Conservation (phyloP, 2,329 filamentous ascomycete genomes). For the Phaeosphaeria sp. region DNA sequence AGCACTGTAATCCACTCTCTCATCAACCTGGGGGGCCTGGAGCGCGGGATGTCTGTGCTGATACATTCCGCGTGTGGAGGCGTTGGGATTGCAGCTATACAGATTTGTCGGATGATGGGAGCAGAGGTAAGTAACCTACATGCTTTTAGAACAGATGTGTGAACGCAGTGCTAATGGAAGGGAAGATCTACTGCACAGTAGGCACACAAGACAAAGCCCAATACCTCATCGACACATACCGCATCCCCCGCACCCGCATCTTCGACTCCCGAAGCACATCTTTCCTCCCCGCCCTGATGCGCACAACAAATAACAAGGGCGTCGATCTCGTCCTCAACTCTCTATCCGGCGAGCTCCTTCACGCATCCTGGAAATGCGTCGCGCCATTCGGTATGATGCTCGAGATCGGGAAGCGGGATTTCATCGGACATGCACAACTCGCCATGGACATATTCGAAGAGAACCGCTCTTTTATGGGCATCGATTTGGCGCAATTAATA, state of each 20-base stretch:
- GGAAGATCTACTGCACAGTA: constrained; percentile 28
- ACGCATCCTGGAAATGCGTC: constrained; percentile 53
- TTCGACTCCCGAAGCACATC: constrained; percentile 32
- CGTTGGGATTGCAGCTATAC: constrained; percentile 17
- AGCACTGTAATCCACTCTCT: constrained; percentile 31
- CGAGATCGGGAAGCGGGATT: constrained; percentile 28
- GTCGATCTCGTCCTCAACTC: constrained; percentile 46
- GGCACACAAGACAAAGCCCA: constrained; percentile 21
- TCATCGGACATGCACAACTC: constrained; percentile 13
- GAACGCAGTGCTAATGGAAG: not conserved
- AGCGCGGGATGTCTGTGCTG: constrained; percentile 13
- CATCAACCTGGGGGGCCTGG: constrained; percentile 21
- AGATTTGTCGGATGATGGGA: constrained; percentile 8
- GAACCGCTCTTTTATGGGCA: not conserved
- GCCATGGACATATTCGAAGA: constrained; percentile 7
- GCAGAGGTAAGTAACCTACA: constrained; percentile 6
- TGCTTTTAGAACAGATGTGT: not conserved
- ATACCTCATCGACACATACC: constrained; percentile 20
- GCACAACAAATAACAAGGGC: constrained; percentile 34
- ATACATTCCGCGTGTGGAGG: constrained; percentile 25
- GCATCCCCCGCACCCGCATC: constrained; percentile 33
- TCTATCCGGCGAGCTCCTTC: constrained; percentile 32
- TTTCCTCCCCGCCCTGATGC: constrained; percentile 30
- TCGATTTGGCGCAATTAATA: constrained; percentile 1
- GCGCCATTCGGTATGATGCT: constrained; percentile 35